Evolutionary conservation across 345 rosid genomes (phyloP).

Genomic region (Carallia brachiata): DNA sequence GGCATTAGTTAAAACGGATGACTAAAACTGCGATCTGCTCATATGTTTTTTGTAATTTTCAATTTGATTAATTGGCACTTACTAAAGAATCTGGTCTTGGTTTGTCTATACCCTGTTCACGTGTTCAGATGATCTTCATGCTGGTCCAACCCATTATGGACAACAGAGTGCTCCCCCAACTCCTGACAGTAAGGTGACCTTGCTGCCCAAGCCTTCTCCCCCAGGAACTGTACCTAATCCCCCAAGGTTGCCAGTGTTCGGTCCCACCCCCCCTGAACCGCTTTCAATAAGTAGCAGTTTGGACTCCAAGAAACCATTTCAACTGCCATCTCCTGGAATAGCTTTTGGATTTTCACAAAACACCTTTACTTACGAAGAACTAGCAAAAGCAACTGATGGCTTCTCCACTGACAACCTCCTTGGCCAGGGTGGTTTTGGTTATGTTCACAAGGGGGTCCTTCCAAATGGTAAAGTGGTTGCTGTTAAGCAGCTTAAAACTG

Average conservation of each 20-base stretch:
- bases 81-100: background rate
- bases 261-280: slow-evolving; percentile 18
- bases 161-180: slow-evolving; percentile 32
- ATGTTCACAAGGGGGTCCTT: slow-evolving; percentile 30
- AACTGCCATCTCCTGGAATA: slow-evolving; percentile 6
- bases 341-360: slow-evolving; percentile 10
- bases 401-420: slow-evolving; percentile 22
- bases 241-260: background rate
- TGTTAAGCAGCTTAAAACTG: slow-evolving; percentile 31
- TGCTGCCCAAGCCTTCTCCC: slow-evolving; percentile 37
- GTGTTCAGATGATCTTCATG: slow-evolving; percentile 28
- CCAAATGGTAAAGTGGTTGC: slow-evolving; percentile 26
- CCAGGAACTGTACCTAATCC: slow-evolving; percentile 18
- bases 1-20: too few relatives aligned
- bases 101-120: background rate
- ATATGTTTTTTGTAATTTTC: too few relatives aligned
- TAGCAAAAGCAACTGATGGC: slow-evolving; percentile 20
- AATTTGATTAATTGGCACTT: background rate
- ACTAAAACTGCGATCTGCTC: too few relatives aligned
- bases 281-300: slow-evolving; percentile 13
- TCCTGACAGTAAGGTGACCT: slow-evolving; percentile 10
- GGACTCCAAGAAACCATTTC: slow-evolving; percentile 16
- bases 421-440: slow-evolving; percentile 35
- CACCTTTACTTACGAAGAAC: slow-evolving; percentile 22
- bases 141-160: slow-evolving; percentile 30